These are phyloP conservation scores for Chalciporus sp. DNA, from an alignment of 1,284 basidiomycete species.

Conservation along the genomic window DNA sequence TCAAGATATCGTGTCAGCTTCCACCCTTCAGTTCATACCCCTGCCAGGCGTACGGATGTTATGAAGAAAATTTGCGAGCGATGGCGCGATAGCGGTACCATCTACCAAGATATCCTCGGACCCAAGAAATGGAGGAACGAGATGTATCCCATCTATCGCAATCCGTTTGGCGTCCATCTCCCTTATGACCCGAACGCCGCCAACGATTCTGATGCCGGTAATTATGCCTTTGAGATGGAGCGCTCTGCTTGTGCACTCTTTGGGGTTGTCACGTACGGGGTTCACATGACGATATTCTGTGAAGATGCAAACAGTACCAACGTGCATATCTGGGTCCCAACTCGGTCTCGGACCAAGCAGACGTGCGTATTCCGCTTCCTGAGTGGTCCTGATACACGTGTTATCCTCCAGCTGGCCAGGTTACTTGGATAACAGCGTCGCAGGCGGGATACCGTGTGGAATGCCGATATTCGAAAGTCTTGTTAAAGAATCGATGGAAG, in stretches of 20 bases:
- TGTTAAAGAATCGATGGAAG: conserved; percentile 92
- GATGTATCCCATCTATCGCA: conserved; percentile 79
- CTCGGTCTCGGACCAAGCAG: conserved; percentile 82
- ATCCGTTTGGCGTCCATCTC: conserved; percentile 59
- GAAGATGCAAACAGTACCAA: conserved; percentile 50
- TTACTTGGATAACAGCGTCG: conserved; percentile 77
- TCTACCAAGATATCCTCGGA: conserved; percentile 68
- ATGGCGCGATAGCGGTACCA: conserved; percentile 62
- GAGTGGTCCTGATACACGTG: conserved; percentile 6
- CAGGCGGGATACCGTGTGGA: conserved; percentile 79
- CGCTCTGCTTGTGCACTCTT: conserved; percentile 87
- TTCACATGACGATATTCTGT: conserved; percentile 79
- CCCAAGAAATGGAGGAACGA: conserved; percentile 83
- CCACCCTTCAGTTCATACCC: conserved; percentile 49
- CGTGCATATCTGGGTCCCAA: conserved; percentile 85
- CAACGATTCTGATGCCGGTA: conserved; percentile 37
- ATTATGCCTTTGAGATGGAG: conserved; percentile 88
- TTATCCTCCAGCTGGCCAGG: conserved; percentile 66
- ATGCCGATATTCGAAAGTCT: conserved; percentile 75
- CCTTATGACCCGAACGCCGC: conserved; percentile 31
- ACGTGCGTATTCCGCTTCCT: conserved; percentile 56
- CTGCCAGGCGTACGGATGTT: conserved; percentile 55
- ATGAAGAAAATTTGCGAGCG: conserved; percentile 66
- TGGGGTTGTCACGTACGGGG: conserved; percentile 87
- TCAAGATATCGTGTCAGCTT: conserved; percentile 51